Evolutionary conservation across 2,329 filamentous ascomycete genomes (phyloP).

Genomic region (Calonectria leucothoes): DNA sequence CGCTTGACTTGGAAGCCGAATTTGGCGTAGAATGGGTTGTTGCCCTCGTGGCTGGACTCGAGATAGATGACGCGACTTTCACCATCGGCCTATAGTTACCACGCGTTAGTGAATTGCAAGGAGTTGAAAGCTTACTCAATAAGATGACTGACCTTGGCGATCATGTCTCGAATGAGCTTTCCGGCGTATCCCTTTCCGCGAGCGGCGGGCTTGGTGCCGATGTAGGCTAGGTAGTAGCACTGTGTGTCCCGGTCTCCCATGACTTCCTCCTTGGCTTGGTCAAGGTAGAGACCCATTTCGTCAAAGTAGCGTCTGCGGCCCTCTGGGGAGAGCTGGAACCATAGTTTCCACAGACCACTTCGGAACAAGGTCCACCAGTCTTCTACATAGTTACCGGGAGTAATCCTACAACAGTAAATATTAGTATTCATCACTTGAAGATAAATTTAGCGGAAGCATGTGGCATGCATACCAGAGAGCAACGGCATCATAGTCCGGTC

Average conservation of each 20-base stretch:
- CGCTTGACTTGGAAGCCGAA: slow-evolving; percentile 77
- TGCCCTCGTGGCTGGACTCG: slow-evolving; percentile 78
- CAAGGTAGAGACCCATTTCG: slow-evolving; percentile 81
- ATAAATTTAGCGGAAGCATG: not conserved
- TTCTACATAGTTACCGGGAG: slow-evolving; percentile 80
- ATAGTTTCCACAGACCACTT: slow-evolving; percentile 81
- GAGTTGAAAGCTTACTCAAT: not conserved
- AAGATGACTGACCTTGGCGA: slow-evolving; percentile 63
- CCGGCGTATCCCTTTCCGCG: slow-evolving; percentile 79
- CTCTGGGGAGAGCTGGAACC: slow-evolving; percentile 79
- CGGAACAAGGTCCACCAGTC: slow-evolving; percentile 78
- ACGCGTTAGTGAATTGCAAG: not conserved
- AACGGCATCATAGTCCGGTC: slow-evolving; percentile 82
- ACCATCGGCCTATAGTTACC: slow-evolving; percentile 67
- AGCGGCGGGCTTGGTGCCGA: slow-evolving; percentile 78
- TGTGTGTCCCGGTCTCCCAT: slow-evolving; percentile 75
- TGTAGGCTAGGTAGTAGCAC: slow-evolving; percentile 85
- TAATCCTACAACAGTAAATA: slow-evolving; percentile 67
- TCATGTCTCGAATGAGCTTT: slow-evolving; percentile 78
- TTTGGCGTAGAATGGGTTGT: slow-evolving; percentile 78
- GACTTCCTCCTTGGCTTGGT: slow-evolving; percentile 76
- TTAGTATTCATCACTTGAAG: slow-evolving; percentile 6
- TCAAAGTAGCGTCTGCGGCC: slow-evolving; percentile 79
- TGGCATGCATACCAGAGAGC: slow-evolving; percentile 75
- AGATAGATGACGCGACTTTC: slow-evolving; percentile 79